phyloP scores from a whole-genome alignment of 441 rosid species.

The Gossypium schwendimanii region DNA sequence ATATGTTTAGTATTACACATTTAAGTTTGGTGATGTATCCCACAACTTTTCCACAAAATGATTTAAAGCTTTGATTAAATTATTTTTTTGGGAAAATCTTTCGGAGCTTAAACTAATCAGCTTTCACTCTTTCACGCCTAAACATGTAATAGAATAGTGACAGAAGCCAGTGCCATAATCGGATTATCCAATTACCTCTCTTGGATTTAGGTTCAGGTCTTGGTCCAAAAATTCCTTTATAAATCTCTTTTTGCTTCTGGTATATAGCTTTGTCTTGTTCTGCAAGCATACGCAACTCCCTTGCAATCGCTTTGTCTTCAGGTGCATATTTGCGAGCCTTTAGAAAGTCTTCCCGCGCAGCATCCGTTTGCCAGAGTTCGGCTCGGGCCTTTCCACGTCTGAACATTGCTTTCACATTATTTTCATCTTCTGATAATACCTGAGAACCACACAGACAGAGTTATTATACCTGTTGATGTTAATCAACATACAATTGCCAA shows the following conservation, averaged over 20 bases:
- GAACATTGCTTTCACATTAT: slow-evolving; percentile 76
- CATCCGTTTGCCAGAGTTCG: slow-evolving; percentile 88
- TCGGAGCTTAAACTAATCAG: slow-evolving; percentile 22
- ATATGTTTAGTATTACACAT: no score
- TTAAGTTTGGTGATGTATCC: neutral
- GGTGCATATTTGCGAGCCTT: slow-evolving; percentile 82
- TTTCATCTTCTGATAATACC: slow-evolving; percentile 86
- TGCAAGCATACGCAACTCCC: slow-evolving; percentile 68
- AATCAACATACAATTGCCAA: neutral
- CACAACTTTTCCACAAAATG: neutral
- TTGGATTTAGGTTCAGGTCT: slow-evolving; percentile 43
- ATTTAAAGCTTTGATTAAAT: neutral
- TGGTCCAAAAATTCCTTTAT: slow-evolving; percentile 76
- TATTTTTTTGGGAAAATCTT: neutral
- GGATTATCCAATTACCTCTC: slow-evolving; percentile 34
- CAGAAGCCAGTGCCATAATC: slow-evolving; percentile 62
- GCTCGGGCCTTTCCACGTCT: slow-evolving; percentile 87
- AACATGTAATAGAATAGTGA: slow-evolving; percentile 39
- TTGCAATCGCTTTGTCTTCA: slow-evolving; percentile 65
- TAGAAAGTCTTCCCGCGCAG: slow-evolving; percentile 74
- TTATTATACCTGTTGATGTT: neutral
- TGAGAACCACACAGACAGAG: slow-evolving; percentile 16
- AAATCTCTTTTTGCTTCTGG: slow-evolving; percentile 76
- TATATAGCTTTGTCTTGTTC: slow-evolving; percentile 80
- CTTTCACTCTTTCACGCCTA: slow-evolving; percentile 38